Evolutionary conservation across 2,329 filamentous ascomycete genomes (phyloP), one percentile per base, ranked within the genome.

Genomic region (Venturia pyrina): DNA sequence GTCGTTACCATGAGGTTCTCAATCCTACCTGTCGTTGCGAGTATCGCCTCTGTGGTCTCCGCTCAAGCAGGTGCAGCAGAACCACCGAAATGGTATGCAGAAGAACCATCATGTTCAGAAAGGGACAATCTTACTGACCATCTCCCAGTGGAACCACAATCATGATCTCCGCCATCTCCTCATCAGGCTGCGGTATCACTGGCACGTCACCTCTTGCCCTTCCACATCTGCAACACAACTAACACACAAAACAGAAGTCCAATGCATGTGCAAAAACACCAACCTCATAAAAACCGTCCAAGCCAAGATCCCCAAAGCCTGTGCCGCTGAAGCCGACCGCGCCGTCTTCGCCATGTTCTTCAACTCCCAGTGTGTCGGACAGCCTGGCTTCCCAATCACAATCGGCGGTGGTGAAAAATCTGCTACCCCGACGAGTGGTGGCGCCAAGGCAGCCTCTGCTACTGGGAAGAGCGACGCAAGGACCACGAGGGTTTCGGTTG

Each of bases 241-340:
- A 46, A 43, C 43, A 28, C 8, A 7, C 11, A 15, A 4, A 43
- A 15, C 43, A 62, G 60, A 62, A 19, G 60, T 46, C 24, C 15
- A 34, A 62, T 62, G 60, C 60, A 62, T 62, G 37, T 62, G 60
- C 40, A 62, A 62, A 40, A 62, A 62, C 60, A 43, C 37, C 21
- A 46, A 28, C 60, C 37, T 62, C 40, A 43, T 62, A 28, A 62
- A 62, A 24, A 34, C 37, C 13, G 60, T 46, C 4, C 32, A 62
- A 21, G 13, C 32, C 5, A 46, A 46, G 43, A 43, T 62, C 8
- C 60, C 60, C 15, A 62, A 62, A 24, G 60, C 40, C 43, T 62
- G 60, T 17, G 3, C 60, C n/a, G 37, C 40, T 8, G 60, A 24
- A 28, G 43, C 60, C 40, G 60, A 62, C 28, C 60, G 43, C n/a